Percentiles rank a stretch among this genome's conserved stretches.
These are phyloP conservation scores for Trichoderma polysporum DNA, from an alignment of 2,329 filamentous ascomycete species.

Conservation along the genomic window DNA sequence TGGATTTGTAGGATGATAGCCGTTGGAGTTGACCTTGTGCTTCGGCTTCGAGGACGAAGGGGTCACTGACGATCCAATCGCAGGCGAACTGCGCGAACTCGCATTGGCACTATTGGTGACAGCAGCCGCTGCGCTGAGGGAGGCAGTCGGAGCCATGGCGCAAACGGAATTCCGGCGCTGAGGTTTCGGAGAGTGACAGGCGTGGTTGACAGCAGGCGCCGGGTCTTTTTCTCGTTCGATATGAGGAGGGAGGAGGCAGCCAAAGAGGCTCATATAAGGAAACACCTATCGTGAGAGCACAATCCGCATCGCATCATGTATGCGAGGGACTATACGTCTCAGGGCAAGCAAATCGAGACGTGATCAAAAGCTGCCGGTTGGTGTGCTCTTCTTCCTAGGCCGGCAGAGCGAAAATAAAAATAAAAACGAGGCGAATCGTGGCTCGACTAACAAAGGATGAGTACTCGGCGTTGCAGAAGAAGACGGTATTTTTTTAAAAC, in stretches of 20 bases:
- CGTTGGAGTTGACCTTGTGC: slow-evolving; percentile 53
- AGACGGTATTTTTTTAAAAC: background rate
- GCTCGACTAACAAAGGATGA: slow-evolving; percentile 1
- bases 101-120: slow-evolving; percentile 46
- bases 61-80: slow-evolving; percentile 38
- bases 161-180: slow-evolving; percentile 18
- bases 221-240: slow-evolving; percentile 1
- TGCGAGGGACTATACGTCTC: slow-evolving; percentile 16
- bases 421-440: background rate
- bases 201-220: slow-evolving; percentile 17
- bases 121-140: slow-evolving; percentile 37
- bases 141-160: slow-evolving; percentile 44
- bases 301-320: slow-evolving; percentile 27
- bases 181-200: slow-evolving; percentile 11
- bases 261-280: slow-evolving; percentile 19
- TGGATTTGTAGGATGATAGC: slow-evolving; percentile 51
- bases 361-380: slow-evolving; percentile 2
- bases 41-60: slow-evolving; percentile 48
- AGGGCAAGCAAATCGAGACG: slow-evolving; percentile 10
- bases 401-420: background rate
- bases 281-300: slow-evolving; percentile 23
- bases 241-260: background rate
- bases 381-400: background rate
- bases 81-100: slow-evolving; percentile 54
- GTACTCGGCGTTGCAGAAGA: background rate